These are phyloP conservation scores for Corynascus novoguineensis DNA, from an alignment of 495 filamentous ascomycete species.

Conservation along the genomic window DNA sequence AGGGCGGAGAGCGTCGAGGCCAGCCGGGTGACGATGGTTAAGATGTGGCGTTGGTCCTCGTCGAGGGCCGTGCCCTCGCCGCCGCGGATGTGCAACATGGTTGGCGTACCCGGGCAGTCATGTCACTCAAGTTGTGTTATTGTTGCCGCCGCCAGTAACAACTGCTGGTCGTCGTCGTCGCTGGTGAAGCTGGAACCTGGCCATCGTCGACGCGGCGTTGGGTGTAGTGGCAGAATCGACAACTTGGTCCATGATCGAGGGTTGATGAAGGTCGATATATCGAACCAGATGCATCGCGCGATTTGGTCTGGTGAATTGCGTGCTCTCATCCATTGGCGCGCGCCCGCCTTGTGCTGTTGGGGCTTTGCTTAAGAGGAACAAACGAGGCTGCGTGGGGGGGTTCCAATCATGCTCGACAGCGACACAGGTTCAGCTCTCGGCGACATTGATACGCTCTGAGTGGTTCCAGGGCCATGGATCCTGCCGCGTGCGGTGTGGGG, in stretches of 20 bases:
- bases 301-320: not conserved
- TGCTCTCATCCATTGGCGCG: not conserved
- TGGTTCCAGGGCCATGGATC: not conserved
- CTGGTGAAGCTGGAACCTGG: not conserved
- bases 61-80: conserved; percentile 28
- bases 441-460: too few species aligned
- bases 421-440: not conserved
- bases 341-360: not conserved
- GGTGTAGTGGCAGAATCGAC: not conserved
- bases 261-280: conserved; percentile 3
- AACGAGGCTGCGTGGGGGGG: conserved; percentile 1
- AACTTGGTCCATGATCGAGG: not conserved
- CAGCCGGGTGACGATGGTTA: conserved; percentile 36
- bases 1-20: conserved; percentile 37
- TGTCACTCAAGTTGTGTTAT: not conserved
- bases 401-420: not conserved
- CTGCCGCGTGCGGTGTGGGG: not conserved
- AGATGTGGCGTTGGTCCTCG: conserved; percentile 24
- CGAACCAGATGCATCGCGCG: conserved; percentile 4
- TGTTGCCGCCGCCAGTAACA: not conserved
- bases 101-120: not conserved
- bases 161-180: not conserved
- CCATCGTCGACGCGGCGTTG: not conserved
- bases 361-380: not conserved
- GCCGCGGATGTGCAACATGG: conserved; percentile 17